Conservation (phyloP, 345 rosid genomes). For the Aquilaria yunnanensis region DNA sequence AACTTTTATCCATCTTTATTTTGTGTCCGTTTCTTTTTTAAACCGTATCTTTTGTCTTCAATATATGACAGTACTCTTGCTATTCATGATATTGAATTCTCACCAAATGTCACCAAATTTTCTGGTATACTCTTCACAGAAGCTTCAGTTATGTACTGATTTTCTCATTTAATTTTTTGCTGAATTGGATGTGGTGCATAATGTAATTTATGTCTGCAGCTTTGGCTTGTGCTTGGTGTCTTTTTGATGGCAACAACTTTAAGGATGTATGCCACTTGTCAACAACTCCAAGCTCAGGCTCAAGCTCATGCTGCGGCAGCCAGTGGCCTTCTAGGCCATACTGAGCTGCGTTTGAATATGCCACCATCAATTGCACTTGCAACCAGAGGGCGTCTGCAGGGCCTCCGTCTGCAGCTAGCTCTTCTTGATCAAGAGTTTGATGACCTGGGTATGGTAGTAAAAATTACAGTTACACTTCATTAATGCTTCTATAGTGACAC, state of each 20-base stretch:
- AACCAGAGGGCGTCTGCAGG: conserved; percentile 89
- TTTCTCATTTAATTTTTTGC: conserved; percentile 2
- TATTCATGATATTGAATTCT: conserved; percentile 92
- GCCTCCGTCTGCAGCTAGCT: conserved; percentile 93
- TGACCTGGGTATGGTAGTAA: conserved; percentile 58
- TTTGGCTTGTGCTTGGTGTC: conserved; percentile 90
- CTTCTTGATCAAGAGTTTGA: conserved; percentile 95
- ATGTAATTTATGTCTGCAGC: conserved; percentile 34
- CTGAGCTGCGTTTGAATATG: conserved; percentile 86
- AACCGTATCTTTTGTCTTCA: conserved; percentile 12
- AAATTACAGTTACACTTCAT: neutral
- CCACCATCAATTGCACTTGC: conserved; percentile 89
- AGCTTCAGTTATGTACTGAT: neutral
- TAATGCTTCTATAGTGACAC: neutral
- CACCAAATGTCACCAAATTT: conserved; percentile 93
- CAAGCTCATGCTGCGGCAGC: conserved; percentile 87
- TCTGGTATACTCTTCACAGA: conserved; percentile 44
- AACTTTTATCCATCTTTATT: too few species aligned
- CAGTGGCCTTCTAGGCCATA: conserved; percentile 75
- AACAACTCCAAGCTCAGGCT: conserved; percentile 93
- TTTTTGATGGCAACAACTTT: conserved; percentile 86
- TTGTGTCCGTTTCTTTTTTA: conserved; percentile 6
- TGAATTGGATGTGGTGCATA: neutral
- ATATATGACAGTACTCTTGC: conserved; percentile 60
- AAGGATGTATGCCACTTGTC: conserved; percentile 94